Percentiles rank a stretch among this genome's conserved stretches.
Evolutionary conservation across 176 grass and related monocot species (phyloP).

Genomic region (bread wheat (Triticum aestivum)): IWGSC_CS_RefSeq_v2.1 NC_057811.1:467834279-467834778

Average conservation of each 20-base stretch:
- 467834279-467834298: background rate
- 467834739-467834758: background rate
- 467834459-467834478: background rate
- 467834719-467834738: background rate
- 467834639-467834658: background rate
- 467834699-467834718: background rate
- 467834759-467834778: background rate
- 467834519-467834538: background rate
- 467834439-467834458: conserved; percentile 14
- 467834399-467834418: conserved; percentile 40
- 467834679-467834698: background rate
- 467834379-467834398: conserved; percentile 43
- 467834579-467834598: background rate
- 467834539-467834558: background rate
- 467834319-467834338: conserved; percentile 49
- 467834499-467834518: background rate
- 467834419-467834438: conserved; percentile 64
- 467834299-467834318: background rate
- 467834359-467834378: conserved; percentile 46
- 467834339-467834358: conserved; percentile 37
- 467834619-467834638: background rate
- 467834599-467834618: background rate
- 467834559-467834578: background rate
- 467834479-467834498: background rate
- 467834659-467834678: background rate